These are phyloP conservation scores for Mallotus nudiflorus DNA, from an alignment of 345 rosid species.

Conservation along the genomic window DNA sequence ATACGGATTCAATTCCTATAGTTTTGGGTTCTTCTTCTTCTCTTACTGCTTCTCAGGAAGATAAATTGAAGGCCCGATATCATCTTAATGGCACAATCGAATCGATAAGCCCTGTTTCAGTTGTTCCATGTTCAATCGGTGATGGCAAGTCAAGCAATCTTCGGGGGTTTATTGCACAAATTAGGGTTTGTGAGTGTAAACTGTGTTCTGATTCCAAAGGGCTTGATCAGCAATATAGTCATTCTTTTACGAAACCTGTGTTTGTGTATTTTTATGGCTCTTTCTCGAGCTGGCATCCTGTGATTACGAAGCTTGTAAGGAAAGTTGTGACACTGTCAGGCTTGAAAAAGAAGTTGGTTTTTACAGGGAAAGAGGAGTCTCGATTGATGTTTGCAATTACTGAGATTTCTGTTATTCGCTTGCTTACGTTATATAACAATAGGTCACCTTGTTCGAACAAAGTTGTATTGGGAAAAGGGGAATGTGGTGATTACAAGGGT, in stretches of 20 bases:
- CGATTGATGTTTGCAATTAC: conserved; percentile 56
- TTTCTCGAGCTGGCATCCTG: conserved; percentile 73
- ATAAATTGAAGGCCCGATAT: conserved; percentile 40
- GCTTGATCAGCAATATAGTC: conserved; percentile 14
- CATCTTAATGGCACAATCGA: conserved; percentile 56
- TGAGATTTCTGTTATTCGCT: conserved; percentile 52
- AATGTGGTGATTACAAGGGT: conserved; percentile 65
- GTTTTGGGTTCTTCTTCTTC: conserved; percentile 16
- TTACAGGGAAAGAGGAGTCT: conserved; percentile 48
- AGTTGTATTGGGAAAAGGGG: conserved; percentile 42
- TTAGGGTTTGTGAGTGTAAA: conserved; percentile 62
- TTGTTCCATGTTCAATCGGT: conserved; percentile 56
- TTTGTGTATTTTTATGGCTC: conserved; percentile 64
- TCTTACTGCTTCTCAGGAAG: conserved; percentile 9
- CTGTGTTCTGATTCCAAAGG: conserved; percentile 35
- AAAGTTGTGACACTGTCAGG: conserved; percentile 45
- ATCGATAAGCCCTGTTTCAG: conserved; percentile 62
- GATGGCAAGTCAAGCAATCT: conserved; percentile 32
- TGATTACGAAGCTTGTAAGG: conserved; percentile 61
- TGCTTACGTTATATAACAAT: conserved; percentile 37
- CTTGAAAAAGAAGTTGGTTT: conserved; percentile 69
- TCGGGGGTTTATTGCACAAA: conserved; percentile 61
- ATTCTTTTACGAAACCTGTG: conserved; percentile 42
- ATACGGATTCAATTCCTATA: conserved; percentile 45
- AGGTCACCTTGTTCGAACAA: conserved; percentile 19